phyloP scores from a whole-genome alignment of 352 stramenopile species.

The Saprolegnia diclina region DNA sequence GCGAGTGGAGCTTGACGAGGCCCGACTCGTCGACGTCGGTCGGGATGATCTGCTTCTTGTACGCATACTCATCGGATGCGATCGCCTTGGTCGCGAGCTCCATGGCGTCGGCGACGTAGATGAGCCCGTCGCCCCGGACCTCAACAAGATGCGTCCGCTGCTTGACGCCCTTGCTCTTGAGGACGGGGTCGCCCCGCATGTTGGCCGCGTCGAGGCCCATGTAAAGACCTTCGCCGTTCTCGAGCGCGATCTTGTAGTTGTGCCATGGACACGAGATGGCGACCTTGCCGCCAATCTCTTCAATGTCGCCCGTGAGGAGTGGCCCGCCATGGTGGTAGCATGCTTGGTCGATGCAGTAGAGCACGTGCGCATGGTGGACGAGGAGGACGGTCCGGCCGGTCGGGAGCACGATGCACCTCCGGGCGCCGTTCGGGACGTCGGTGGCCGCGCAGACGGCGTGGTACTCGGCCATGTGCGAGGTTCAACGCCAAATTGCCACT shows the following conservation, averaged over 20 bases:
- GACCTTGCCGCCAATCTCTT: slow-evolving; percentile 69
- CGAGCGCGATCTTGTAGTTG: slow-evolving; percentile 75
- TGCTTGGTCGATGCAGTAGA: slow-evolving; percentile 83
- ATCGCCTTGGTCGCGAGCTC: background rate
- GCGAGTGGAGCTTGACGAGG: slow-evolving; percentile 16
- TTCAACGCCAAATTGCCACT: background rate
- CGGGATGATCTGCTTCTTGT: slow-evolving; percentile 17
- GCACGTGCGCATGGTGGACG: slow-evolving; percentile 15
- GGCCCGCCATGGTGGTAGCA: slow-evolving; percentile 84
- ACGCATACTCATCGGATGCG: slow-evolving; percentile 19
- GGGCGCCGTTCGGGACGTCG: slow-evolving; percentile 14
- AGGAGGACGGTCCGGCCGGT: slow-evolving; percentile 16
- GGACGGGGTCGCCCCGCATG: slow-evolving; percentile 31
- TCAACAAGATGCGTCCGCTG: slow-evolving; percentile 79
- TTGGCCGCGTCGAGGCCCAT: slow-evolving; percentile 70
- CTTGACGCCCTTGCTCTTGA: slow-evolving; percentile 83
- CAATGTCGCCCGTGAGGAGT: slow-evolving; percentile 73
- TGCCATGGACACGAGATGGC: slow-evolving; percentile 84
- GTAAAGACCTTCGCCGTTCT: slow-evolving; percentile 79
- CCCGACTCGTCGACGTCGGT: slow-evolving; percentile 6
- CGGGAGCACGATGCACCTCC: slow-evolving; percentile 14
- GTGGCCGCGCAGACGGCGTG: background rate
- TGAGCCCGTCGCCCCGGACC: slow-evolving; percentile 48
- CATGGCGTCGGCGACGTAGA: slow-evolving; percentile 77
- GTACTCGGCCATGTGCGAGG: background rate